phyloP scores from a whole-genome alignment of 257 asterid genomes.

The Lavandula angustifolia region DNA sequence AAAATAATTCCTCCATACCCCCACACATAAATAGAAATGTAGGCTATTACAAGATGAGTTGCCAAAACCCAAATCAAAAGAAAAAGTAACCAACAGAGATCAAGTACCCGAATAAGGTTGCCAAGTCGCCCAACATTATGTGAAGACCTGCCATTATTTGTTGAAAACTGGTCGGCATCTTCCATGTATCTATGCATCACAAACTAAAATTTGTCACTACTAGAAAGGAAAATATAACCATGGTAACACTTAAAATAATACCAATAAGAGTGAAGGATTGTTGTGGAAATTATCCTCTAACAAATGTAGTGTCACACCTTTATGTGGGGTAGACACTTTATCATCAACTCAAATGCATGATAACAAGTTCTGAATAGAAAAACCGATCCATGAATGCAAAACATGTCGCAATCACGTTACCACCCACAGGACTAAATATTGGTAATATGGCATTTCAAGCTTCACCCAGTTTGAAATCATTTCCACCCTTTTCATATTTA shows the following conservation, averaged over 20 bases:
- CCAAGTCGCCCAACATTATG: conserved; percentile 92
- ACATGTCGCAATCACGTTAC: not conserved
- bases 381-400: not conserved
- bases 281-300: not conserved
- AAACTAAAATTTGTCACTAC: conserved; percentile 19
- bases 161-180: conserved; percentile 63
- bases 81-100: not conserved
- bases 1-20: too few species aligned
- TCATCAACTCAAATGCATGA: conserved; percentile 23
- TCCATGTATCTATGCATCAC: conserved; percentile 67
- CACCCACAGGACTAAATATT: not conserved
- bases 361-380: conserved; percentile 14
- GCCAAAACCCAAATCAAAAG: too few species aligned
- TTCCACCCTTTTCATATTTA: not conserved
- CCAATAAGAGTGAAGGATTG: conserved; percentile 5
- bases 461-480: conserved; percentile 1
- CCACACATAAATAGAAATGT: too few species aligned
- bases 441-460: not conserved
- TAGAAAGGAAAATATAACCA: not conserved
- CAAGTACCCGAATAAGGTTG: conserved; percentile 75
- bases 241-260: not conserved
- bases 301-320: conserved; percentile 3
- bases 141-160: conserved; percentile 74
- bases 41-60: too few species aligned
- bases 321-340: conserved; percentile 9